Base-by-base conservation (phyloP, 2,329 filamentous ascomycete species). In the Aspergillus sp. region DNA sequence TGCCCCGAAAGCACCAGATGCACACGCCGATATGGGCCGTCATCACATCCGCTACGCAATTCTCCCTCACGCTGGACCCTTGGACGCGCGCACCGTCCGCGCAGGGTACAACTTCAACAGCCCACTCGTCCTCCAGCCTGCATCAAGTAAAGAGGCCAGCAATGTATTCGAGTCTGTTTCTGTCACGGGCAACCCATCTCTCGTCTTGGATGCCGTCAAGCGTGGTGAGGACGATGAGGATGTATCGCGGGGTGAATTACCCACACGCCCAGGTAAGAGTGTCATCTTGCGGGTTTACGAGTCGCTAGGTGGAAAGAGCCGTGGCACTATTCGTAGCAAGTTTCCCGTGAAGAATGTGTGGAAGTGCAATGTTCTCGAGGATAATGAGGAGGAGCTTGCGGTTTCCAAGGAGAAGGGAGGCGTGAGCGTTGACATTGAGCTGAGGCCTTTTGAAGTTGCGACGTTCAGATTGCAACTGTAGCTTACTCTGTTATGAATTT, bases 81-180 rank as follows among this genome's bases (percentile, higher is more conserved):
- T 97, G 5, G 81, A 85, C 37, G 72, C 83, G 32, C 75, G 77
- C 12, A 95, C 90, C 1, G 81, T 97, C 36, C 83, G 85, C 46
- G 87, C 90, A 9, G 91, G 86, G 0, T 90, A 86, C 64, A 87
- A 91, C 54, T 94, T 97, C 75, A 96, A 97, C 68, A 88, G 85
- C 53, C 89, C 90, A 0, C 70, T 95, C 50, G 75, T 75, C 41
- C 62, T 85, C 8, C 68, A 81, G 38, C 66, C 69, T 32, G 68
- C 59, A 30, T 57, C 66, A 9, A 50, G 51, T 34, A 46, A 42
- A 0, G 46, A 52, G 13, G 34, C 42, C 12, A 44, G 48, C 6
- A 46, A 56, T 9, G 40, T 65, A 3, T 66, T 72, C 45, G 69
- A 72, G 32, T 79, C 85, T 0, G 79, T 96, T 59, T 78, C 77